Percentiles rank a stretch among this genome's conserved stretches.
Conservation (phyloP, 805 yeast species). For the Scheffersomyces amazonensis region DNA sequence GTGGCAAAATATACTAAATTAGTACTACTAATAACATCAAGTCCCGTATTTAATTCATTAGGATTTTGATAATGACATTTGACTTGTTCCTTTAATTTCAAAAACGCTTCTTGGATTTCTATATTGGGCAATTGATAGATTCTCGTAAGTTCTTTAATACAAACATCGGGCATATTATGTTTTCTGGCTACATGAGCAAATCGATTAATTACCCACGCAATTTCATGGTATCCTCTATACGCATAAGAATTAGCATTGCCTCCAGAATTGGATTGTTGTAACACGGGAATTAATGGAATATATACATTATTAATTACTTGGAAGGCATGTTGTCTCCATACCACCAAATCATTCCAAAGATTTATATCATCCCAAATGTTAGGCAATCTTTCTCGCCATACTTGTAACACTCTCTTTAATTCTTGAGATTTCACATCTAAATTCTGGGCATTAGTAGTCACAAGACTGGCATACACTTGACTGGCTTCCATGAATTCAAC, state of each 20-base stretch:
- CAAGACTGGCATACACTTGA: conserved; percentile 84
- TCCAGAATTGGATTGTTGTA: conserved; percentile 66
- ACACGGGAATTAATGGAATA: conserved; percentile 83
- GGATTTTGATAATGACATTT: conserved; percentile 94
- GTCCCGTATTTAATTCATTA: conserved; percentile 86
- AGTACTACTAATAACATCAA: conserved; percentile 95
- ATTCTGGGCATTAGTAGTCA: conserved; percentile 88
- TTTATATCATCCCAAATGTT: conserved; percentile 97
- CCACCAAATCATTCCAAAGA: conserved; percentile 94
- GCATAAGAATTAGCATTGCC: conserved; percentile 87
- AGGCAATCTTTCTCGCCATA: conserved; percentile 97
- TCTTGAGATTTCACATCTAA: conserved; percentile 92
- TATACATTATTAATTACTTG: conserved; percentile 93
- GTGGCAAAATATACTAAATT: conserved; percentile 94
- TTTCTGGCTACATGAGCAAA: conserved; percentile 98
- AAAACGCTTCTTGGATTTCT: conserved; percentile 96
- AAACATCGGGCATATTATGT: conserved; percentile 95
- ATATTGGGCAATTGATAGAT: conserved; percentile 95
- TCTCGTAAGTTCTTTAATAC: conserved; percentile 87
- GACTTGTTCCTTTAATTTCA: conserved; percentile 94
- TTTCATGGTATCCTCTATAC: conserved; percentile 96
- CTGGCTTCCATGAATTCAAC: conserved; percentile 97
- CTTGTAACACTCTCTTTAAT: conserved; percentile 88
- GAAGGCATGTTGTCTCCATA: conserved; percentile 99
- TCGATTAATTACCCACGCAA: conserved; percentile 97